Conservation (phyloP, 176 grass and related monocot genomes). For the Microstegium vimineum region DNA sequence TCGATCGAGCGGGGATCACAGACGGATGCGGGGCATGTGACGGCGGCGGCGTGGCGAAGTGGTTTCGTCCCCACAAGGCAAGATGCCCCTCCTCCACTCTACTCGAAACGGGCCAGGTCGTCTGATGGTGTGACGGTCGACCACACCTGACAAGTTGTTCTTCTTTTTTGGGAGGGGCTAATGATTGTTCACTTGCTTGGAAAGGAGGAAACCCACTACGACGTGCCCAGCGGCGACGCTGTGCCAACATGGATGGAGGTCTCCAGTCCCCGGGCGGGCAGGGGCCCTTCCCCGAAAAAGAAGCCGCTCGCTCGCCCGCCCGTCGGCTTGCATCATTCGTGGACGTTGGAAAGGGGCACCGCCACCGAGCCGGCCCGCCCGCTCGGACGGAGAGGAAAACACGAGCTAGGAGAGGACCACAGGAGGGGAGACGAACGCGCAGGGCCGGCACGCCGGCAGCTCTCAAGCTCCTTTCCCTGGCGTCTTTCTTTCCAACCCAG, state of each 20-base stretch:
- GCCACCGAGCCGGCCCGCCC: not conserved
- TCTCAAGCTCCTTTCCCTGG: not conserved
- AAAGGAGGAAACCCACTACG: slow-evolving; percentile 48
- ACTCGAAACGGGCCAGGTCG: slow-evolving; percentile 8
- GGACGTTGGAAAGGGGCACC: slow-evolving; percentile 1
- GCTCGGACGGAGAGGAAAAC: too few species aligned
- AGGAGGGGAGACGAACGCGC: not conserved
- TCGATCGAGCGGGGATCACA: not conserved
- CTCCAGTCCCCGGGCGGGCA: too few species aligned
- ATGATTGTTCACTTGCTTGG: slow-evolving; percentile 44
- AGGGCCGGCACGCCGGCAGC: not conserved
- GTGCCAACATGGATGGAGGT: not conserved
- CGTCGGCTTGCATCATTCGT: not conserved
- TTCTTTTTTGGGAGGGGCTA: not conserved
- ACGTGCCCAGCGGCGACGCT: not conserved
- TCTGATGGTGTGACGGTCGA: slow-evolving; percentile 24
- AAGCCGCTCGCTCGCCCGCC: not conserved
- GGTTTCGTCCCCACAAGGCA: not conserved
- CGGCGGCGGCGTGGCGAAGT: not conserved
- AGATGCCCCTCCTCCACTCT: not conserved
- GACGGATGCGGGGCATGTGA: not conserved
- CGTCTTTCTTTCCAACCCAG: slow-evolving; percentile 6
- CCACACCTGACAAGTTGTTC: slow-evolving; percentile 33
- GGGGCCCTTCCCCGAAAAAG: not conserved
- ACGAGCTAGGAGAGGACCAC: slow-evolving; percentile 30